These are phyloP conservation scores for Candida incommunis DNA, from an alignment of 805 yeast genomes.

Conservation along the genomic window DNA sequence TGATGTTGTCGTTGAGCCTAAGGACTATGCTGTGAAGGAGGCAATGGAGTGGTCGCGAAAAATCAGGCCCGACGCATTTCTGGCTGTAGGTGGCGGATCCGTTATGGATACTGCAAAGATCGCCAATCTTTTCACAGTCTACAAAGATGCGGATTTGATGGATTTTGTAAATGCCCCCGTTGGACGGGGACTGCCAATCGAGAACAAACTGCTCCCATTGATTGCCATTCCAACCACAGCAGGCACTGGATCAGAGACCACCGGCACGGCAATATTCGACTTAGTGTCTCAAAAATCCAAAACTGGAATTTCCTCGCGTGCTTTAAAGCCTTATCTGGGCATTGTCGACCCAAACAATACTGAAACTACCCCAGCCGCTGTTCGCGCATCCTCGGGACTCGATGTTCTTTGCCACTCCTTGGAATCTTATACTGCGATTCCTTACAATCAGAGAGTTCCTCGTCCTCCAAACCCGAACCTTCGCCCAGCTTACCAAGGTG, in stretches of 20 bases:
- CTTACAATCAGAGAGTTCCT: conserved; percentile 25
- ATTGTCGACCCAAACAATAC: conserved; percentile 29
- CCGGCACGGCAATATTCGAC: conserved; percentile 32
- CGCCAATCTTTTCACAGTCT: conserved; percentile 27
- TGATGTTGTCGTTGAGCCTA: conserved; percentile 26
- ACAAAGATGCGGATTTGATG: conserved; percentile 26
- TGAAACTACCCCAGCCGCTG: conserved; percentile 27
- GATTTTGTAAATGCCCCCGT: conserved; percentile 31
- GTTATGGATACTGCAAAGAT: conserved; percentile 34
- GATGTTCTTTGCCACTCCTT: conserved; percentile 32
- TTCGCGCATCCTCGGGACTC: conserved; percentile 29
- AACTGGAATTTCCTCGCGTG: conserved; percentile 30
- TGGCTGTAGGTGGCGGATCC: conserved; percentile 34
- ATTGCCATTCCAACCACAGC: conserved; percentile 33
- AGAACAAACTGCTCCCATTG: conserved; percentile 22
- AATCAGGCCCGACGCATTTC: conserved; percentile 24
- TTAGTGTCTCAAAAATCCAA: conserved; percentile 25
- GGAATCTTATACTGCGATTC: conserved; percentile 33
- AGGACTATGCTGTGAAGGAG: conserved; percentile 20
- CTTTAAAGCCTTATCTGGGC: conserved; percentile 29
- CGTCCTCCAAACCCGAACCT: conserved; percentile 24
- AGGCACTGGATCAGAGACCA: conserved; percentile 34
- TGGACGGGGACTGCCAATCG: conserved; percentile 25
- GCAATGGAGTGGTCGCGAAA: conserved; percentile 25
- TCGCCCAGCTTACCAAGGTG: conserved; percentile 29